phyloP scores from a whole-genome alignment of 2,329 filamentous ascomycete species.

The Xylariales sp. region DNA sequence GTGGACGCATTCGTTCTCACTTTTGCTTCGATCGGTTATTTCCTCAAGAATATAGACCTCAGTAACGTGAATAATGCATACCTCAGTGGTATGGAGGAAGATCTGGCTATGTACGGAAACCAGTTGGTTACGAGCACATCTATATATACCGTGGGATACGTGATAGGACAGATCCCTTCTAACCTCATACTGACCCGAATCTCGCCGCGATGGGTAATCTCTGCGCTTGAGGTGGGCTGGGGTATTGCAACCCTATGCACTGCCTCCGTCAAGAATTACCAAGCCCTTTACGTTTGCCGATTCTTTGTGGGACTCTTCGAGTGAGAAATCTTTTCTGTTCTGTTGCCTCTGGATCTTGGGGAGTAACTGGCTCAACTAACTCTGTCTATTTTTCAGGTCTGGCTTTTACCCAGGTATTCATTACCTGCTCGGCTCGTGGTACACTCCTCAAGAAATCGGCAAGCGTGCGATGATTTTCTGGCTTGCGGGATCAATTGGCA shows the following conservation, averaged over 20 bases:
- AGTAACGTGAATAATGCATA: slow-evolving; percentile 8
- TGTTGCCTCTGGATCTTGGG: neutral
- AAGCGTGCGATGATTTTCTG: slow-evolving; percentile 45
- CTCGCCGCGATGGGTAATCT: slow-evolving; percentile 4
- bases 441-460: slow-evolving; percentile 21
- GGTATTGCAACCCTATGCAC: slow-evolving; percentile 1
- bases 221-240: slow-evolving; percentile 1
- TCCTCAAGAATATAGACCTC: neutral
- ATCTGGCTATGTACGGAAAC: slow-evolving; percentile 5
- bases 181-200: neutral
- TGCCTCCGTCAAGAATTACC: neutral
- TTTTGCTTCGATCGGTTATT: neutral
- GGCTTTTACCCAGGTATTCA: slow-evolving; percentile 4
- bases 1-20: slow-evolving; percentile 1
- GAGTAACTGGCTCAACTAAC: too few species aligned
- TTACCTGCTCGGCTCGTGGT: slow-evolving; percentile 12
- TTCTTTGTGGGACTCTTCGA: slow-evolving; percentile 6
- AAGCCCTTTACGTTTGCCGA: slow-evolving; percentile 3
- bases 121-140: slow-evolving; percentile 4
- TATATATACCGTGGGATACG: slow-evolving; percentile 1
- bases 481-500: slow-evolving; percentile 38
- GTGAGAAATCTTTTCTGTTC: neutral
- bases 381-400: too few species aligned
- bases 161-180: neutral
- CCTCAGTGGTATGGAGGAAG: slow-evolving; percentile 8